phyloP scores from a whole-genome alignment of 352 stramenopile species.

The Phytophthora podocarpi region DNA sequence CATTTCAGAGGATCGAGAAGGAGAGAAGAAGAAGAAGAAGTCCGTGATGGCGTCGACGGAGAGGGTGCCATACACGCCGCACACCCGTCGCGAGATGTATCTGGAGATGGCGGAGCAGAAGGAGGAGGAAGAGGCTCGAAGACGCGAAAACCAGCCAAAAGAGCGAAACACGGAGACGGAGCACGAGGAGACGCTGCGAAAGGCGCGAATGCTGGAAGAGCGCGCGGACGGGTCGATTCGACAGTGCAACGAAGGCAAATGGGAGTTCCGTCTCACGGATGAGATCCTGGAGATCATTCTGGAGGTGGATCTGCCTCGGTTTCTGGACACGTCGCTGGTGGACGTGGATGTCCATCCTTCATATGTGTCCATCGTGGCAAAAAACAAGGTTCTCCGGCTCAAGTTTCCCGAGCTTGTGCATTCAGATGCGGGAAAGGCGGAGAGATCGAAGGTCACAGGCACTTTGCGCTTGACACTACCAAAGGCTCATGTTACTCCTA shows the following conservation, averaged over 20 bases:
- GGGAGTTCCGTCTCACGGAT: slow-evolving; percentile 82
- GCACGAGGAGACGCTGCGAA: slow-evolving; percentile 65
- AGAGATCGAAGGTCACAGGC: slow-evolving; percentile 58
- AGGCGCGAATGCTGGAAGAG: slow-evolving; percentile 41
- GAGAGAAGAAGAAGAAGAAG: too few relatives aligned
- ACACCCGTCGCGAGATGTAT: slow-evolving; percentile 86
- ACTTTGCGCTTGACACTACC: slow-evolving; percentile 58
- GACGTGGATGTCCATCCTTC: slow-evolving; percentile 94
- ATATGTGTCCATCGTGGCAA: slow-evolving; percentile 93
- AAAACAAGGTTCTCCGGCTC: slow-evolving; percentile 88
- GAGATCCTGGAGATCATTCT: slow-evolving; percentile 70
- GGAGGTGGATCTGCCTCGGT: slow-evolving; percentile 83
- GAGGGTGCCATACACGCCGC: slow-evolving; percentile 71
- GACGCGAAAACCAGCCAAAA: slow-evolving; percentile 78
- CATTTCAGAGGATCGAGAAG: slow-evolving; percentile 33
- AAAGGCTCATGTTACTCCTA: slow-evolving; percentile 51
- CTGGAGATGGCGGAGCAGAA: slow-evolving; percentile 94
- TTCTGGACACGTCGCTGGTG: slow-evolving; percentile 93
- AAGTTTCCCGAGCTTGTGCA: slow-evolving; percentile 66
- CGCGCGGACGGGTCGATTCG: slow-evolving; percentile 42
- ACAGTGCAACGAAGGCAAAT: slow-evolving; percentile 94
- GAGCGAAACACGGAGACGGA: slow-evolving; percentile 90
- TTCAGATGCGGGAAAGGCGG: slow-evolving; percentile 55
- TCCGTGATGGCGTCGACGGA: slow-evolving; percentile 52
- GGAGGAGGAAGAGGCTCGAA: slow-evolving; percentile 85